A percentile compares a stretch with the other conserved stretches of the same genome.
Conservation (phyloP, 768 basidiomycete genomes). For the Mycena chlorophos region DNA sequence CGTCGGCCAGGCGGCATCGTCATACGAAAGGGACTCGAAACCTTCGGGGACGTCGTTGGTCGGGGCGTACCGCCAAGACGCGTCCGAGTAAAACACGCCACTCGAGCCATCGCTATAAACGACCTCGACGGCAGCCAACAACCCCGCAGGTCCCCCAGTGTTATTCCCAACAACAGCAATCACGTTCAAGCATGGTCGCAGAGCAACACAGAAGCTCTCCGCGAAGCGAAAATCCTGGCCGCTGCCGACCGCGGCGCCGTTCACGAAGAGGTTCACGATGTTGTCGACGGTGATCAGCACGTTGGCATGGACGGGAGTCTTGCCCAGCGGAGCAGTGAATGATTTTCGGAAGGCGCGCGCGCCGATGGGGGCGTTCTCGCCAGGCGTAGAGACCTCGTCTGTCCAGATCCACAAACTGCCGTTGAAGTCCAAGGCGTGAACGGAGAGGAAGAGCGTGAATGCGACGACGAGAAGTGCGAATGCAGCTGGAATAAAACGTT, state of each 20-base stretch:
- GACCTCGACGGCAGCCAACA: conserved; percentile 33
- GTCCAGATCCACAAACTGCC: conserved; percentile 35
- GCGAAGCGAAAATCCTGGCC: conserved; percentile 22
- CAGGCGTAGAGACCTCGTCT: conserved; percentile 16
- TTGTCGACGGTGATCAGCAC: conserved; percentile 34
- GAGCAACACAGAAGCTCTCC: conserved; percentile 31
- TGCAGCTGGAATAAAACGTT: too few relatives aligned
- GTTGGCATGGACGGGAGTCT: conserved; percentile 30
- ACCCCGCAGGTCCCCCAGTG: conserved; percentile 25
- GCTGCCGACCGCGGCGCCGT: conserved; percentile 29
- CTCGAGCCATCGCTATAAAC: conserved; percentile 33
- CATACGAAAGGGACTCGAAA: conserved; percentile 31
- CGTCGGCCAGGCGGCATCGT: conserved; percentile 32
- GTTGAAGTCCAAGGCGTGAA: conserved; percentile 11
- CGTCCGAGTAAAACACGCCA: conserved; percentile 32
- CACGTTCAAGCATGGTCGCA: conserved; percentile 30
- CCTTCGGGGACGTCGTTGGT: conserved; percentile 28
- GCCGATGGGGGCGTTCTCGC: conserved; percentile 23
- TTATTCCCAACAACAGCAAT: conserved; percentile 33
- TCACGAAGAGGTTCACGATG: conserved; percentile 33
- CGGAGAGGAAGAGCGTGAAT: conserved; percentile 15
- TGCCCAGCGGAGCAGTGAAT: conserved; percentile 27
- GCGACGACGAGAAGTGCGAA: conserved; percentile 12
- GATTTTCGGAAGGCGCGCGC: conserved; percentile 33
- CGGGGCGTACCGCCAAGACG: conserved; percentile 29